phyloP scores from a whole-genome alignment of 1,139 yeast genomes.

The Magnusiomyces ingens region DNA sequence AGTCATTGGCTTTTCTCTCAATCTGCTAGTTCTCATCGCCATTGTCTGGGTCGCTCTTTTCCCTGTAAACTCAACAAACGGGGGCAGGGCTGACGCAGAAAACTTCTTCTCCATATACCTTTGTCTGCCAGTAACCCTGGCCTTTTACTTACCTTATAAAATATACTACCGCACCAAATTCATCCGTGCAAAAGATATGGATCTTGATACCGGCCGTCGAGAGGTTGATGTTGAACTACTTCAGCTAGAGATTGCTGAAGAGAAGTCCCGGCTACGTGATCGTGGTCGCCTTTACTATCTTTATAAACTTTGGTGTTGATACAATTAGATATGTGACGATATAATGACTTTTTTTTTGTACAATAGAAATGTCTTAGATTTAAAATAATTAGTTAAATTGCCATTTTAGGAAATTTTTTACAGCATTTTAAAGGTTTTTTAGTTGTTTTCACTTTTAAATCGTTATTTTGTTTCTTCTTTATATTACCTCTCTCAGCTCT shows the following conservation, averaged over 20 bases:
- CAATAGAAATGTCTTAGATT: no score
- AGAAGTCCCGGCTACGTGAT: conserved; percentile 34
- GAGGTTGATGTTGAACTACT: conserved; percentile 45
- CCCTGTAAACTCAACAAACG: conserved; percentile 35
- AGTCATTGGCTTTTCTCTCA: conserved; percentile 50
- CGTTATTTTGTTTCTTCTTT: no score
- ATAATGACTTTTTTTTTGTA: no score
- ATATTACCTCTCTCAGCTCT: no score
- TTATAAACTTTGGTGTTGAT: conserved; percentile 41
- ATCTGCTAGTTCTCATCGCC: conserved; percentile 43
- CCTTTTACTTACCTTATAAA: conserved; percentile 44
- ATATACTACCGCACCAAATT: conserved; percentile 36
- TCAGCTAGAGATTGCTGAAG: conserved; percentile 44
- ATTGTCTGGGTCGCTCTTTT: conserved; percentile 70
- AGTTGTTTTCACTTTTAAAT: no score
- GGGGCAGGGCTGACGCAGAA: conserved; percentile 40
- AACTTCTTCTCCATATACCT: conserved; percentile 44
- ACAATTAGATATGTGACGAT: no score
- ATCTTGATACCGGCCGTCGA: conserved; percentile 45
- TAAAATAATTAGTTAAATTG: no score
- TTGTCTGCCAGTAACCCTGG: conserved; percentile 43
- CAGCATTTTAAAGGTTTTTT: no score
- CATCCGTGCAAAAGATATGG: conserved; percentile 42
- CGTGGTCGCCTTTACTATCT: conserved; percentile 34
- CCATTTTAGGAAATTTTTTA: no score